Conservation (phyloP, 768 basidiomycete species). For the Trametes coccinea region DNA sequence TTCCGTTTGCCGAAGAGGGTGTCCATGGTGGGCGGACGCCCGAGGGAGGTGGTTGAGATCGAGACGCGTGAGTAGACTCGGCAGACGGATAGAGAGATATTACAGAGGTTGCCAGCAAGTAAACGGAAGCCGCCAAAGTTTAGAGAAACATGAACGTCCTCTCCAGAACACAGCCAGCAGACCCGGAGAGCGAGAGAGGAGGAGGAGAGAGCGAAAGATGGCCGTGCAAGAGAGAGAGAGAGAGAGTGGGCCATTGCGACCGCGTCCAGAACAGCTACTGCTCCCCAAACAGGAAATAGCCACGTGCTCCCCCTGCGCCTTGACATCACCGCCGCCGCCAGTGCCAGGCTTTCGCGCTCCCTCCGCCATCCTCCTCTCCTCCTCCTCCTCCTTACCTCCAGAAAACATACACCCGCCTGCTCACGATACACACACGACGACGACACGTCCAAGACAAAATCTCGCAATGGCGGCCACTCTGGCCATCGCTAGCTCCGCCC, state of each 20-base stretch:
- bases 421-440: slow-evolving; percentile 1
- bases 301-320: slow-evolving; percentile 5
- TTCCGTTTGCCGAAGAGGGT: slow-evolving; percentile 40
- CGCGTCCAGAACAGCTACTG: not conserved
- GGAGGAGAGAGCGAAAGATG: no score
- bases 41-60: not conserved
- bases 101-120: not conserved
- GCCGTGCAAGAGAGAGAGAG: not conserved
- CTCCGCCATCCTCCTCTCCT: not conserved
- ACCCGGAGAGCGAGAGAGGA: no score
- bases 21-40: slow-evolving; percentile 31
- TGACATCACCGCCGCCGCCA: slow-evolving; percentile 14
- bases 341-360: not conserved
- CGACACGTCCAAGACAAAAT: not conserved
- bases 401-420: not conserved
- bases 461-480: slow-evolving; percentile 18
- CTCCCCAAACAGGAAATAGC: not conserved
- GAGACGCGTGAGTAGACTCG: not conserved
- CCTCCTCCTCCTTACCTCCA: not conserved
- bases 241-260: not conserved
- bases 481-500: slow-evolving; percentile 26
- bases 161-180: no score
- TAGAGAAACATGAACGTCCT: no score
- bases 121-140: not conserved
- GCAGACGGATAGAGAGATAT: not conserved